A percentile compares a stretch with the other conserved stretches of the same genome.
These are phyloP conservation scores for Trametes sp. DNA, from an alignment of 1,284 basidiomycete species.

Conservation along the genomic window DNA sequence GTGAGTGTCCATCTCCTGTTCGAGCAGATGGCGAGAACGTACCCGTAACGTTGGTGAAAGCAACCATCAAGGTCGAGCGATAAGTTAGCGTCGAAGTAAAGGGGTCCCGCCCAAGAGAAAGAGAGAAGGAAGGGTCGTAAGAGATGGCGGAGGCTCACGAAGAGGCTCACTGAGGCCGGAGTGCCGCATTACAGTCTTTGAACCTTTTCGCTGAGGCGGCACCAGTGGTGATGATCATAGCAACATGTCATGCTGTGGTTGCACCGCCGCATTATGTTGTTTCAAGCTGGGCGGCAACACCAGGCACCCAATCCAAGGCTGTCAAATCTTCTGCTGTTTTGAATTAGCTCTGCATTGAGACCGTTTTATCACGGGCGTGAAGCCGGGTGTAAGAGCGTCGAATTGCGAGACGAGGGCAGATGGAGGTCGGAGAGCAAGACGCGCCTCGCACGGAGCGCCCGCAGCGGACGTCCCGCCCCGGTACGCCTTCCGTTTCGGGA, in stretches of 20 bases:
- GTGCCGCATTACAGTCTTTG: not conserved
- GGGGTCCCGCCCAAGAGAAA: constrained; percentile 39
- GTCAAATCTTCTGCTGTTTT: not conserved
- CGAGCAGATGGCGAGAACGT: constrained; percentile 16
- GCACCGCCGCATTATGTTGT: constrained; percentile 14
- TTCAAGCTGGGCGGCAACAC: constrained; percentile 4
- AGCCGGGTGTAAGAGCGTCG: not conserved
- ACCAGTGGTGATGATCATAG: constrained; percentile 14
- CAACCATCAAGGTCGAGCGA: constrained; percentile 42
- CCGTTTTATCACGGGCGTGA: not conserved
- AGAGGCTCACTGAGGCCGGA: constrained; percentile 5
- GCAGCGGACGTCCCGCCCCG: not conserved
- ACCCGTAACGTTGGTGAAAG: constrained; percentile 43
- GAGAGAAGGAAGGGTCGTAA: constrained; percentile 24
- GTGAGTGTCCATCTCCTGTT: constrained; percentile 5
- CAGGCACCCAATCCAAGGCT: constrained; percentile 9
- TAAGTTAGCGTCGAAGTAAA: constrained; percentile 31
- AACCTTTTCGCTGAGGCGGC: constrained; percentile 1
- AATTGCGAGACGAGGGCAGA: not conserved
- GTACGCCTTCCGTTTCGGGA: not conserved
- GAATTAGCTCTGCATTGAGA: not conserved
- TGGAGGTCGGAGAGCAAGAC: not conserved
- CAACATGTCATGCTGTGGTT: constrained; percentile 13
- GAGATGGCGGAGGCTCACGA: constrained; percentile 20
- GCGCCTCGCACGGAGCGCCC: not conserved